Evolutionary conservation across 345 rosid genomes (phyloP), one percentile per base, ranked within the genome.

Genomic region (Aquilaria malaccensis): DNA sequence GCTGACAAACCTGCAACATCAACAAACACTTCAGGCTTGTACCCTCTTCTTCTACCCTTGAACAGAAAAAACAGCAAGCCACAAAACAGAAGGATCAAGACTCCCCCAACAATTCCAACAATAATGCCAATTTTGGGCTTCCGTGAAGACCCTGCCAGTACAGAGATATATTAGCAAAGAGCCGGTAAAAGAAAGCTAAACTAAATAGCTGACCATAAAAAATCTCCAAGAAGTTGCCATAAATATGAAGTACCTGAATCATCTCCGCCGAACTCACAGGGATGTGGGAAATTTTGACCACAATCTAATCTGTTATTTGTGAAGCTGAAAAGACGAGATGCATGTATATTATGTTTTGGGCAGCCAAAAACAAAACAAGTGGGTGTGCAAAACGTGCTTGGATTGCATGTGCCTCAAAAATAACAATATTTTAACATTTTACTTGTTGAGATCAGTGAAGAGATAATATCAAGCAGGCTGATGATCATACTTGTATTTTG

Each of bases 1-100:
- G 7, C 5, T 4, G 7, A 37, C 78, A 61, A 61, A 89, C 97
- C 97, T 85, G 97, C 79, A 61, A 89, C 98, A 77, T 93, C 98
- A n/a, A 85, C 97, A 63, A 80, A 93, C 2, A 80, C 84, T 70
- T 93, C 98, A 49, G 78, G 87, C 64, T 54, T 93, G 78, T 73
- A 77, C 65, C 91, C 83, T 75, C 76, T 82, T 56, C 69, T 80
- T 69, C 74, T 83, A 72, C 84, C 78, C 79, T 76, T 87, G 77
- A 71, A 89, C 66, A 84, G 50, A 45, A 79, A 68, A 68, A 82
- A 77, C 54, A 87, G 56, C 60, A 83, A 60, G 68, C 81, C 79
- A 67, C 84, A 86, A 64, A 67, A 50, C 32, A 86, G 76, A 59
- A 83, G 68, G 41, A 84, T 51, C 58, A 74, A 14, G 58, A 83